Conservation (phyloP, 2,329 filamentous ascomycete genomes). For the Mycogone perniciosa region DNA sequence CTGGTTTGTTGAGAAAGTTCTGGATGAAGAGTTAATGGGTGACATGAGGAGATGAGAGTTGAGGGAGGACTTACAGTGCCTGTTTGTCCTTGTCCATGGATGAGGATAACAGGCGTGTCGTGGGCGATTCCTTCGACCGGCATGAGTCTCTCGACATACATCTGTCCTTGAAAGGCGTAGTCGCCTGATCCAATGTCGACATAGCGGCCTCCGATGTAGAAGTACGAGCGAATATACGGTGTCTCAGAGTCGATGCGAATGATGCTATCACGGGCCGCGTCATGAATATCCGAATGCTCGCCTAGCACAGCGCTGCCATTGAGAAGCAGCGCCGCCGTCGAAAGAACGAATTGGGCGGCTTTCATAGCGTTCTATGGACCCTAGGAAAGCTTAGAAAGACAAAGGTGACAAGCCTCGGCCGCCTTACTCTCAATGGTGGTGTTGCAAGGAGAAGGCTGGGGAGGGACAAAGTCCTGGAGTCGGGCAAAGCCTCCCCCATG, state of each 20-base stretch:
- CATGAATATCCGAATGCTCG: too few relatives aligned
- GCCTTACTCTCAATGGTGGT: too few relatives aligned
- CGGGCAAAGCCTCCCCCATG: too few relatives aligned
- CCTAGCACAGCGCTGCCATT: too few relatives aligned
- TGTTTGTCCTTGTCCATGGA: slow-evolving; percentile 37
- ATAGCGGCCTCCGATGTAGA: slow-evolving; percentile 34
- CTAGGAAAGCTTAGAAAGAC: too few relatives aligned
- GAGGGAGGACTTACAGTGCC: slow-evolving; percentile 28
- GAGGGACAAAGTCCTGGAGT: too few relatives aligned
- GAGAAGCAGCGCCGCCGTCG: too few relatives aligned
- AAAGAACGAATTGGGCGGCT: too few relatives aligned
- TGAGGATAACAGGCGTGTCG: slow-evolving; percentile 33
- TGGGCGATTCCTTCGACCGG: slow-evolving; percentile 25
- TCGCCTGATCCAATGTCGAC: slow-evolving; percentile 22
- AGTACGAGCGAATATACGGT: slow-evolving; percentile 22
- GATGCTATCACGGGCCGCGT: too few relatives aligned
- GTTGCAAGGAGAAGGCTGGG: too few relatives aligned
- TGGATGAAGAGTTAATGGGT: slow-evolving; percentile 10
- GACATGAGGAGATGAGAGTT: neutral
- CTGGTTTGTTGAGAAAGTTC: slow-evolving; percentile 32
- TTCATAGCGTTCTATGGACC: too few relatives aligned
- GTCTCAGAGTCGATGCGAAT: slow-evolving; percentile 3
- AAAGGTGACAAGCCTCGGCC: too few relatives aligned
- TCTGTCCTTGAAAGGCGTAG: slow-evolving; percentile 36
- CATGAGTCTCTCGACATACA: slow-evolving; percentile 46